These are phyloP conservation scores for Rhynchospora pubera DNA, from an alignment of 176 grass and related monocot species.

Conservation along the genomic window DNA sequence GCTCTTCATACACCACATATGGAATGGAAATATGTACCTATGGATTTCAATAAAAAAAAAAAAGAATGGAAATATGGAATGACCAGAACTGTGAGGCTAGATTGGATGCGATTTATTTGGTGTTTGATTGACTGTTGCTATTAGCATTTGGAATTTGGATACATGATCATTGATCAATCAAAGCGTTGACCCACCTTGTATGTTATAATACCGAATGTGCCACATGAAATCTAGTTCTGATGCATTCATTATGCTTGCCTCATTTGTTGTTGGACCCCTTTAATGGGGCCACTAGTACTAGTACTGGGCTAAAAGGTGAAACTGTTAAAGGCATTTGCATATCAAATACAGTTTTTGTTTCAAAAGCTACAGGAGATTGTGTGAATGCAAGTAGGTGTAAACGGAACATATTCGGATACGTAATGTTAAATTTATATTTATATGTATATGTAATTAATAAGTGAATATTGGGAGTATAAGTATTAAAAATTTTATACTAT, in stretches of 20 bases:
- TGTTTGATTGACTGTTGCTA: not conserved
- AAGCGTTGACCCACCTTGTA: not conserved
- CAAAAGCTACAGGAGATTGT: not conserved
- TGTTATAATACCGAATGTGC: not conserved
- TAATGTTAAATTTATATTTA: no score
- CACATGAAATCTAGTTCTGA: not conserved
- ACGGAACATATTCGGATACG: not conserved
- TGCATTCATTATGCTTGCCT: not conserved
- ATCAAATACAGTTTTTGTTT: not conserved
- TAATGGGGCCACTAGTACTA: not conserved
- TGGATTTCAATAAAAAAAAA: no score
- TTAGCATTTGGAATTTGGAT: not conserved
- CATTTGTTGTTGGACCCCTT: not conserved
- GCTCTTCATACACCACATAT: not conserved
- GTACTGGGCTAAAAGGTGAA: slow-evolving; percentile 7
- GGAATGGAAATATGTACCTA: no score
- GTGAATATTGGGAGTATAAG: no score
- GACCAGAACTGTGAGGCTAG: not conserved
- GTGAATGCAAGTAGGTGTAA: not conserved
- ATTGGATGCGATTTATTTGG: not conserved
- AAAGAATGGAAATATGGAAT: no score
- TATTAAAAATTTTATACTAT: no score
- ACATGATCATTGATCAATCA: not conserved
- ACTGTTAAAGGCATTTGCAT: not conserved
- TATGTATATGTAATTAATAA: no score